Conservation (phyloP, 2,329 filamentous ascomycete genomes). For the Diaporthe caulivora region DNA sequence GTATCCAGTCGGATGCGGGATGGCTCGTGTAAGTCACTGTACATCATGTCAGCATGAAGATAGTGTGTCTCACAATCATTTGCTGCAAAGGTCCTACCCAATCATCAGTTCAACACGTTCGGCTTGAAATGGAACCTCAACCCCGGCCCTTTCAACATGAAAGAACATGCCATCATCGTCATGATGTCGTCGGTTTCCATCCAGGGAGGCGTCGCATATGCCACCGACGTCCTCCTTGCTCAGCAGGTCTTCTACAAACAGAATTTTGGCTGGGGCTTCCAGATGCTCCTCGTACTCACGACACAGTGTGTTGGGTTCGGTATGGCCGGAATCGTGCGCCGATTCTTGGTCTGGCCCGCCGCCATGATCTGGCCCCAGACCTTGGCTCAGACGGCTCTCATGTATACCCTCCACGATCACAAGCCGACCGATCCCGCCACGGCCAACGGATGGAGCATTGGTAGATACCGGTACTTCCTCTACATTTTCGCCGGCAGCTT, state of each 20-base stretch:
- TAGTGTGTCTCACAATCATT: neutral
- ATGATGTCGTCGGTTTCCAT: slow-evolving; percentile 48
- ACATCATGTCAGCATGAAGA: neutral
- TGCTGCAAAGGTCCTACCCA: slow-evolving; percentile 22
- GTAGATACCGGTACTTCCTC: slow-evolving; percentile 33
- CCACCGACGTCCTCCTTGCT: slow-evolving; percentile 56
- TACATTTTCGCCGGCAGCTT: slow-evolving; percentile 32
- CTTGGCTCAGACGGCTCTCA: slow-evolving; percentile 71
- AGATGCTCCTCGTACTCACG: slow-evolving; percentile 70
- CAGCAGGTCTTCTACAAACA: slow-evolving; percentile 64
- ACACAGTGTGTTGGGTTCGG: slow-evolving; percentile 72
- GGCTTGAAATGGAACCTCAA: slow-evolving; percentile 46
- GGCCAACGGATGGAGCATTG: slow-evolving; percentile 35
- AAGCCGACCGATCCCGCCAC: slow-evolving; percentile 55
- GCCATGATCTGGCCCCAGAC: slow-evolving; percentile 75
- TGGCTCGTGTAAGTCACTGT: slow-evolving; percentile 26
- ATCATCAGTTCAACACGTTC: slow-evolving; percentile 43
- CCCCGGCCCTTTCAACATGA: slow-evolving; percentile 50
- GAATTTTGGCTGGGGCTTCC: slow-evolving; percentile 68
- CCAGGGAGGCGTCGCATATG: slow-evolving; percentile 46
- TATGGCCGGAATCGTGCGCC: slow-evolving; percentile 69
- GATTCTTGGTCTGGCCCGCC: slow-evolving; percentile 71
- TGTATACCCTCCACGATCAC: slow-evolving; percentile 75
- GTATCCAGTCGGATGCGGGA: slow-evolving; percentile 29
- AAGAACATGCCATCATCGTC: slow-evolving; percentile 49